phyloP scores from a whole-genome alignment of 2,329 filamentous ascomycete species.

The Scedosporium dehoogii region DNA sequence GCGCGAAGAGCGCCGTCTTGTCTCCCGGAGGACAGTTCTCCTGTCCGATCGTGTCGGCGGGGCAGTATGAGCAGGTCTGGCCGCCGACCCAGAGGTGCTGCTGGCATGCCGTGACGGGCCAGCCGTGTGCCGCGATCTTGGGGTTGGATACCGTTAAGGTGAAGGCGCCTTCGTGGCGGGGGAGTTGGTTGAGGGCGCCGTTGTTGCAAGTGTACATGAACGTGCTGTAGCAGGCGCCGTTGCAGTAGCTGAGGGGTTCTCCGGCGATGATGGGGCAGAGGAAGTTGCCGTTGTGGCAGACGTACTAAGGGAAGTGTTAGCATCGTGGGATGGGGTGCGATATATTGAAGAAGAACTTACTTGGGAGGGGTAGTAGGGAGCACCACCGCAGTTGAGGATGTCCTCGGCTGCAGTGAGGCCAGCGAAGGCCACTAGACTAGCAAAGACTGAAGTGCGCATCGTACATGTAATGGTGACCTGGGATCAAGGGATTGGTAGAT shows the following conservation, averaged over 20 bases:
- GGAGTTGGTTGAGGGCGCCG: conserved; percentile 4
- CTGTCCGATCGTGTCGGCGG: not conserved
- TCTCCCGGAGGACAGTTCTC: conserved; percentile 18
- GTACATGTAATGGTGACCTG: not conserved
- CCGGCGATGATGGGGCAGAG: conserved; percentile 23
- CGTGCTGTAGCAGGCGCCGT: conserved; percentile 23
- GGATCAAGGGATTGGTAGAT: not conserved
- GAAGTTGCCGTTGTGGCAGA: conserved; percentile 20
- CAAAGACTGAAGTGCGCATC: not conserved
- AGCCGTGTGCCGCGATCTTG: conserved; percentile 14
- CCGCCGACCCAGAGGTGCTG: conserved; percentile 16
- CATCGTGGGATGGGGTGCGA: not conserved
- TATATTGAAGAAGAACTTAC: not conserved
- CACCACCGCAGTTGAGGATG: not conserved
- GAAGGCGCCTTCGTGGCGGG: conserved; percentile 10
- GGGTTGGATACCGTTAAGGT: conserved; percentile 22
- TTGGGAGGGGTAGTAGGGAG: not conserved
- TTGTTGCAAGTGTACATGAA: conserved; percentile 15
- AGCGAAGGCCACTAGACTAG: not conserved
- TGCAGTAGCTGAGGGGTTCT: conserved; percentile 22
- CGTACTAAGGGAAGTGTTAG: conserved; percentile 13
- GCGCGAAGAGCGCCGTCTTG: conserved; percentile 15
- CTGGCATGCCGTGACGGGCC: conserved; percentile 18
- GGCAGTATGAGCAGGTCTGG: conserved; percentile 14
- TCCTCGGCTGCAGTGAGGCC: not conserved